A percentile compares a stretch with the other conserved stretches of the same genome.
phyloP scores from a whole-genome alignment of 2,329 filamentous ascomycete genomes.

The Lojkania enalia region DNA sequence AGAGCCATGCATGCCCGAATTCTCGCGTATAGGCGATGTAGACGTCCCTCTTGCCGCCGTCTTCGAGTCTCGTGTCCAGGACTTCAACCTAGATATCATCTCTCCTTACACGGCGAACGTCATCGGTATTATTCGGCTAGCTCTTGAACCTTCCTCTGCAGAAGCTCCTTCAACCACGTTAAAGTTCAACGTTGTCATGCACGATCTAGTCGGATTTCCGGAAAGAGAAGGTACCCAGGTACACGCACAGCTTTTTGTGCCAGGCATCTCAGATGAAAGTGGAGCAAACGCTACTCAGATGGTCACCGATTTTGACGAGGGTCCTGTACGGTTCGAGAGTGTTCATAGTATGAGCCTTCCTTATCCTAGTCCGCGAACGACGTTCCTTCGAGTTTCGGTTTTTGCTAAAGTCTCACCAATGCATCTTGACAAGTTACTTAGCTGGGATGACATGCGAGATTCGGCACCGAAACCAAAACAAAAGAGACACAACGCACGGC shows the following conservation, averaged over 20 bases:
- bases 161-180: constrained; percentile 88
- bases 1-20: constrained; percentile 87
- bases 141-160: constrained; percentile 89
- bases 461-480: constrained; percentile 60
- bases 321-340: constrained; percentile 90
- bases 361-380: constrained; percentile 72
- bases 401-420: constrained; percentile 90
- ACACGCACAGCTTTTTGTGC: constrained; percentile 95
- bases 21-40: constrained; percentile 88
- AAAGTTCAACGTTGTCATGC: constrained; percentile 99
- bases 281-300: constrained; percentile 95
- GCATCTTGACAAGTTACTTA: constrained; percentile 95
- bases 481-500: constrained; percentile 65
- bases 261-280: constrained; percentile 79
- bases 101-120: constrained; percentile 92
- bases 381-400: constrained; percentile 81
- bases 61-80: constrained; percentile 91
- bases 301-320: constrained; percentile 91
- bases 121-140: constrained; percentile 86
- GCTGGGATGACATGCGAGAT: constrained; percentile 98
- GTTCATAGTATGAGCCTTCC: constrained; percentile 97
- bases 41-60: constrained; percentile 91
- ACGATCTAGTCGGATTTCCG: constrained; percentile 90
- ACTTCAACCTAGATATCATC: constrained; percentile 86
- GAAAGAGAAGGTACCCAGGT: constrained; percentile 95